These are phyloP conservation scores for Dianthus caryophyllus DNA, from an alignment of 148 eudicot species.

Conservation along the genomic window DNA sequence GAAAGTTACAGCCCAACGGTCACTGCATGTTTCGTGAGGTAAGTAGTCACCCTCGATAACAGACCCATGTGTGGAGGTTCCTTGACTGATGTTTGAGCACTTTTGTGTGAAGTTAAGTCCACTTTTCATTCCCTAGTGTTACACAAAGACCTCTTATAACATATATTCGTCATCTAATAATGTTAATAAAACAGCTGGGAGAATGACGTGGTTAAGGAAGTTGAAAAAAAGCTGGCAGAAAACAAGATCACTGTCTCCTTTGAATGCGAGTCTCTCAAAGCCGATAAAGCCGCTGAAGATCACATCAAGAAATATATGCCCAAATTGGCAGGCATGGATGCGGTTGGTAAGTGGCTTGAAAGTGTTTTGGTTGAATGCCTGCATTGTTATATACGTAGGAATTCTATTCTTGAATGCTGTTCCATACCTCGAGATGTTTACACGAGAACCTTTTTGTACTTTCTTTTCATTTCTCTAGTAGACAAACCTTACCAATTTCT, in stretches of 20 bases:
- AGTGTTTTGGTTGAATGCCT: constrained; percentile 1
- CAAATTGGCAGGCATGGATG: constrained; percentile 88
- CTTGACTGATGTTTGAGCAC: neutral
- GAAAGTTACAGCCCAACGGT: too few relatives aligned
- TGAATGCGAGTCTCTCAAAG: constrained; percentile 84
- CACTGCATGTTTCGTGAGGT: too few relatives aligned
- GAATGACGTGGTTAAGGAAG: constrained; percentile 65
- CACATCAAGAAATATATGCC: constrained; percentile 88
- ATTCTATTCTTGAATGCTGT: neutral
- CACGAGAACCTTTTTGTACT: neutral
- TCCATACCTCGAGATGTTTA: too few relatives aligned
- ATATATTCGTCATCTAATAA: constrained; percentile 6
- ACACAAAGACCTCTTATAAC: neutral
- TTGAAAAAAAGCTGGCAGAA: constrained; percentile 58
- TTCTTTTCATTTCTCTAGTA: neutral
- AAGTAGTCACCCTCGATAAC: neutral
- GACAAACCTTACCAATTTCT: too few relatives aligned
- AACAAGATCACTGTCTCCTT: constrained; percentile 56
- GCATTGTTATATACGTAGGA: neutral
- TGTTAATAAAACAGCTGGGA: constrained; percentile 61
- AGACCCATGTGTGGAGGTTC: neutral
- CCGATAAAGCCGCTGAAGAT: constrained; percentile 87
- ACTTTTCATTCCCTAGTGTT: constrained; percentile 13
- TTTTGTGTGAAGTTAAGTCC: too few relatives aligned
- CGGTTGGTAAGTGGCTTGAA: constrained; percentile 60